These are phyloP conservation scores for Phytophthora citrophthora DNA, from an alignment of 352 stramenopile genomes.

Conservation along the genomic window DNA sequence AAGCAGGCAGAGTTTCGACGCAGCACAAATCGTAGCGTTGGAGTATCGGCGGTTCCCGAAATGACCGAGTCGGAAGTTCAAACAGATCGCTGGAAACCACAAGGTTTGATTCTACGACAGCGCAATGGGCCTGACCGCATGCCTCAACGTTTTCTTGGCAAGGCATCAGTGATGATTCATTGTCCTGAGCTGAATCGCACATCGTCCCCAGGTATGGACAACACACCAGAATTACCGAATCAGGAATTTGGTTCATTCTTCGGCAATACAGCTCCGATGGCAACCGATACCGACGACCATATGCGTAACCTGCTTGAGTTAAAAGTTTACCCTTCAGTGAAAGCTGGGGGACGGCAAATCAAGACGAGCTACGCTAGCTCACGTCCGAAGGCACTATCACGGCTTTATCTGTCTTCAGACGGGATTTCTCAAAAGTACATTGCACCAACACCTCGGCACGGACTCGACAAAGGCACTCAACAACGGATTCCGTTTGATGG, in stretches of 20 bases:
- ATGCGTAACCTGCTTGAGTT: conserved; percentile 60
- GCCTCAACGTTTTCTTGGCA: conserved; percentile 73
- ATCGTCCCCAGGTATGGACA: conserved; percentile 9
- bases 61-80: conserved; percentile 64
- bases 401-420: conserved; percentile 75
- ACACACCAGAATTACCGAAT: conserved; percentile 10
- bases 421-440: conserved; percentile 80
- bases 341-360: conserved; percentile 60
- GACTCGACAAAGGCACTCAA: conserved; percentile 7
- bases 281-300: conserved; percentile 44
- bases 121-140: conserved; percentile 72
- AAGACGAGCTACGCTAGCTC: conserved; percentile 64
- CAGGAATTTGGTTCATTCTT: conserved; percentile 24
- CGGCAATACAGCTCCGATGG: conserved; percentile 16
- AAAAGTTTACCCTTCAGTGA: conserved; percentile 56
- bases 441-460: conserved; percentile 37
- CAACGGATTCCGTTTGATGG: conserved; percentile 28
- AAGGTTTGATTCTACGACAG: conserved; percentile 74
- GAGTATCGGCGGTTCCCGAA: conserved; percentile 51
- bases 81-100: conserved; percentile 75
- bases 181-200: conserved; percentile 57
- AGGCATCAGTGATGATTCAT: conserved; percentile 72
- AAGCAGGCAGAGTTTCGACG: conserved; percentile 57
- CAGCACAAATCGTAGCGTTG: conserved; percentile 68
- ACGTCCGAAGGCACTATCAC: conserved; percentile 61